Conservation (phyloP, 2,329 filamentous ascomycete species). For the Aspergillus texensis region DNA sequence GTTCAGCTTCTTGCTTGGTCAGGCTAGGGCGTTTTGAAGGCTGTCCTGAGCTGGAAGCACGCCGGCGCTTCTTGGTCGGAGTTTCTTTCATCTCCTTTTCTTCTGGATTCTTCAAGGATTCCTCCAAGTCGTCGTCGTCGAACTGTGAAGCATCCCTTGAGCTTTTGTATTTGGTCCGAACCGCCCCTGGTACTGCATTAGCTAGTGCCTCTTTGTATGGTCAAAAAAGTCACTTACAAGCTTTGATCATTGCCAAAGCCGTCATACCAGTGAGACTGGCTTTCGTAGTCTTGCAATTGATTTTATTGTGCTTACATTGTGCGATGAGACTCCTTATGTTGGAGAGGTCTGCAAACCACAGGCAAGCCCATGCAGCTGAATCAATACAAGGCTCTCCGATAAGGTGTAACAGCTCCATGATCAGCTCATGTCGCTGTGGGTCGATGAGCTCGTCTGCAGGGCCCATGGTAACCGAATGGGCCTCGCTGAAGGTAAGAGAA, state of each 20-base stretch:
- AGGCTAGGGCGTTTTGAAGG: too few species aligned
- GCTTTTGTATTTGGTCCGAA: neutral
- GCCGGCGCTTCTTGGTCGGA: neutral
- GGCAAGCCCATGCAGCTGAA: neutral
- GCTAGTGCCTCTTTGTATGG: neutral
- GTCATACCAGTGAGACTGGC: too few species aligned
- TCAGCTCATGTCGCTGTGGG: neutral
- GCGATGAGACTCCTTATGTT: neutral
- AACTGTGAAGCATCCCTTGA: too few species aligned
- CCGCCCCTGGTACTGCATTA: neutral
- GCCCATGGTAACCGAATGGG: neutral
- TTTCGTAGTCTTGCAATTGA: too few species aligned
- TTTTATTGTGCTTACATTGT: too few species aligned
- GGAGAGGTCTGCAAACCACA: neutral
- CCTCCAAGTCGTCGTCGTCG: accelerated
- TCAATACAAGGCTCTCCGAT: accelerated
- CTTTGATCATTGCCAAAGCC: neutral
- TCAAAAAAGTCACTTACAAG: neutral
- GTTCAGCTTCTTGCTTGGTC: too few species aligned
- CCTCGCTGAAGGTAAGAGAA: neutral
- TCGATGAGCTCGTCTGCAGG: neutral
- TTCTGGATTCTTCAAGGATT: accelerated
- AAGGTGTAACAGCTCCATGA: accelerated
- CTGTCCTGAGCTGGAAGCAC: neutral
- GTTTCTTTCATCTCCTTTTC: neutral